Evolutionary conservation across 2,329 filamentous ascomycete species (phyloP).

Genomic region (Penicillium sp.): DNA sequence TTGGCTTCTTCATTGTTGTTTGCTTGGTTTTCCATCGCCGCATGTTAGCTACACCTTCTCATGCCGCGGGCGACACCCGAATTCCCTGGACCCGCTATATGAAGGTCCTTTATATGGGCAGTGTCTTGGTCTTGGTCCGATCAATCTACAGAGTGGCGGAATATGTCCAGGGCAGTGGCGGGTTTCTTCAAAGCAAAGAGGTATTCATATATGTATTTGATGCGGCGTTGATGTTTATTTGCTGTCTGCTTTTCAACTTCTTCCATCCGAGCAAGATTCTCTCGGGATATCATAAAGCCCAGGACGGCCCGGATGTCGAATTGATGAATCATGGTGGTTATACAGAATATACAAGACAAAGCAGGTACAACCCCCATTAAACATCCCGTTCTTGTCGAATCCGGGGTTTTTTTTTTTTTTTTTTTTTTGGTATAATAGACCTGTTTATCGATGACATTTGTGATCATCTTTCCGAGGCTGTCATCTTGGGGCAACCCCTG

Average conservation of each 20-base stretch:
- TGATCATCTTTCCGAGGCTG: background rate
- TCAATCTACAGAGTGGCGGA: conserved; percentile 19
- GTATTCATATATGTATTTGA: conserved; percentile 18
- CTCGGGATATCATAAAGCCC: background rate
- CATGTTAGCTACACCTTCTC: conserved; percentile 9
- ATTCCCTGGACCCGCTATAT: conserved; percentile 16
- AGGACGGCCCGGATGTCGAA: conserved; percentile 9
- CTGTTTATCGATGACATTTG: background rate
- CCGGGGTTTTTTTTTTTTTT: background rate
- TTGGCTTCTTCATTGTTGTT: conserved; percentile 19
- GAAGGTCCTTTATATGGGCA: conserved; percentile 14
- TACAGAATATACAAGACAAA: background rate
- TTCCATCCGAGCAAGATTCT: conserved; percentile 16
- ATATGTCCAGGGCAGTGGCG: conserved; percentile 15
- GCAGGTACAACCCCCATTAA: background rate
- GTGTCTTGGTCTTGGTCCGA: conserved; percentile 15
- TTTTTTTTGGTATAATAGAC: background rate
- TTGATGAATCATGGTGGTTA: conserved; percentile 5
- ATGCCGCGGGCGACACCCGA: background rate
- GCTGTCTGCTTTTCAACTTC: conserved; percentile 13
- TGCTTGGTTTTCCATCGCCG: conserved; percentile 20
- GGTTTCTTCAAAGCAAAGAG: conserved; percentile 16
- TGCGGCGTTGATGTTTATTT: conserved; percentile 13
- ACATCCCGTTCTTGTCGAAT: background rate
- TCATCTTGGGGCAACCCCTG: background rate